A percentile compares a stretch with the other conserved stretches of the same genome.
These are phyloP conservation scores for Jasminum sambac DNA, from an alignment of 257 asterid genomes.

Conservation along the genomic window DNA sequence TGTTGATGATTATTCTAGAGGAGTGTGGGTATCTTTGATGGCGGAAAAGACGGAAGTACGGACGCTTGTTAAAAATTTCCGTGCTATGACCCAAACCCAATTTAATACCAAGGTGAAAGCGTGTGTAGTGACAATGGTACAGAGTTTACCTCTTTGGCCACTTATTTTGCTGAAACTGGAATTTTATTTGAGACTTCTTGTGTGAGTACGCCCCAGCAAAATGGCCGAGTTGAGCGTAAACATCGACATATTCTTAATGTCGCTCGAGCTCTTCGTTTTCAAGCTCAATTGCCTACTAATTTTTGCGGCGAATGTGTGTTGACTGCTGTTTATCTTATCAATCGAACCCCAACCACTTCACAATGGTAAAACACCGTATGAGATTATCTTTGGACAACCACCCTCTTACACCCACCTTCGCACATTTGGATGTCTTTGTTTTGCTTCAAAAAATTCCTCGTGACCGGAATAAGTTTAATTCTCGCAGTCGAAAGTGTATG, in stretches of 20 bases:
- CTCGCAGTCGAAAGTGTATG: slow-evolving; percentile 8
- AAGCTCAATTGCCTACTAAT: background rate
- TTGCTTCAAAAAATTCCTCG: background rate
- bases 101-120: background rate
- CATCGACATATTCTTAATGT: background rate
- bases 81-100: background rate
- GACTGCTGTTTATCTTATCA: background rate
- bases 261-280: background rate
- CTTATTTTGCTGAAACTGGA: background rate
- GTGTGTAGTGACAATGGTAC: slow-evolving; percentile 4
- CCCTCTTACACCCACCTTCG: background rate
- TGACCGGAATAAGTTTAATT: slow-evolving; percentile 14
- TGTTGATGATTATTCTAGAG: slow-evolving; percentile 8
- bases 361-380: background rate
- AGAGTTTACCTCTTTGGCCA: background rate
- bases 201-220: background rate
- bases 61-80: background rate
- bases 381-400: background rate
- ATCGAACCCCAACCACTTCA: background rate
- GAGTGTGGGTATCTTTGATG: background rate
- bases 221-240: slow-evolving; percentile 4
- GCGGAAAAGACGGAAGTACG: background rate
- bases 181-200: slow-evolving; percentile 5
- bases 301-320: background rate
- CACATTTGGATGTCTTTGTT: background rate